Conservation (phyloP, 345 rosid species). For the Eucalyptus erythrocorys region DNA sequence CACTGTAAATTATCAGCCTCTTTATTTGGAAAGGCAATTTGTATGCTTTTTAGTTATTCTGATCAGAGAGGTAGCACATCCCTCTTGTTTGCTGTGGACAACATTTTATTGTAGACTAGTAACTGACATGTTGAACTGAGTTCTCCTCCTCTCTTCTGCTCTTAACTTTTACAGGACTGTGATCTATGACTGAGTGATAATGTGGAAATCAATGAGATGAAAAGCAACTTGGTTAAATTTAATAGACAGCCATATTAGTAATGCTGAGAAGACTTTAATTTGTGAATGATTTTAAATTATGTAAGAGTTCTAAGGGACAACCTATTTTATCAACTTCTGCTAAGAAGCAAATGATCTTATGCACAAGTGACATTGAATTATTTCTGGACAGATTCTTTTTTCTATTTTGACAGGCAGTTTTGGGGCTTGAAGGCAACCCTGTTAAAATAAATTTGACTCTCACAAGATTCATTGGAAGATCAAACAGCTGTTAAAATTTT, state of each 20-base stretch:
- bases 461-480: not conserved
- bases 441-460: not conserved
- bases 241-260: not conserved
- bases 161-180: not conserved
- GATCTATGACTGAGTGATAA: not conserved
- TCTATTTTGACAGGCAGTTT: not conserved
- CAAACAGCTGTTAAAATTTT: not conserved
- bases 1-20: not conserved
- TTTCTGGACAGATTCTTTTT: not conserved
- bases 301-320: not conserved
- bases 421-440: not conserved
- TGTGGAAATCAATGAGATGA: not conserved
- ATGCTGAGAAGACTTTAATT: not conserved
- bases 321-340: not conserved
- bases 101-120: not conserved
- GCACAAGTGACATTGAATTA: not conserved
- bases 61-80: not conserved
- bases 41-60: not conserved
- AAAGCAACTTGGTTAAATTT: not conserved
- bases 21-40: not conserved
- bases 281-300: not conserved
- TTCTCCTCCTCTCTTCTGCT: not conserved
- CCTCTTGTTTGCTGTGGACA: not conserved
- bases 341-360: not conserved
- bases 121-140: not conserved